Evolutionary conservation across 176 grass and related monocot genomes (phyloP), one percentile per base, ranked within the genome.

Genomic region (Eragrostis nindensis): DNA sequence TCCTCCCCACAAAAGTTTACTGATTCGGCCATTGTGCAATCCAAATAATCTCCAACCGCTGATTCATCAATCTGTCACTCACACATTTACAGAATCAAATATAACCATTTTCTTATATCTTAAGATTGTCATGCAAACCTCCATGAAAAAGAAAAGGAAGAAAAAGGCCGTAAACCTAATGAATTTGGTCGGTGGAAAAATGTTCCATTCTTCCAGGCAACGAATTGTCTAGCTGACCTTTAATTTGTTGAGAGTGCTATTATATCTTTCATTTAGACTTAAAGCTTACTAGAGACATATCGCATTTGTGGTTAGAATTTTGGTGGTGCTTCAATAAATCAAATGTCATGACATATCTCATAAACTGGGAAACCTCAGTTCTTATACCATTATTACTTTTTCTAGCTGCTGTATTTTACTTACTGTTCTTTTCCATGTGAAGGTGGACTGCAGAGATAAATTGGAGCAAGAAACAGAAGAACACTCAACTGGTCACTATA

Each of bases 361-460:
- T 43, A 25, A 24, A 38, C 0, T 3, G 1, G 11, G n/a, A 12
- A 59, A 69, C 5, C 24, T 61, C 13, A 30, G 11, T 18, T 41
- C 22, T 21, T 3, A 21, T 36, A 70, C n/a, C 0, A 19, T 30
- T 42, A 36, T 36, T 36, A 30, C 24, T 62, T 14, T 38, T 13
- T 73, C 73, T n/a, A 62, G 44, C 59, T 49, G 13, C 71, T 77
- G 79, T 46, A 66, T 24, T 5, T 54, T 44, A 89, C 19, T 19
- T 9, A 2, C 9, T 69, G 11, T 39, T 11, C 3, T 66, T 83
- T 86, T 45, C 12, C 47, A 80, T 92, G 38, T 84, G 61, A 87
- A 94, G 95, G 75, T 94, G 42, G 89, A 98, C 41, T 98, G 95
- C 82, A 86, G 90, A 70, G 75, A 90, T 79, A 92, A 91, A 80